Conservation (phyloP, 495 filamentous ascomycete species). For the Lophium mytilinum region DNA sequence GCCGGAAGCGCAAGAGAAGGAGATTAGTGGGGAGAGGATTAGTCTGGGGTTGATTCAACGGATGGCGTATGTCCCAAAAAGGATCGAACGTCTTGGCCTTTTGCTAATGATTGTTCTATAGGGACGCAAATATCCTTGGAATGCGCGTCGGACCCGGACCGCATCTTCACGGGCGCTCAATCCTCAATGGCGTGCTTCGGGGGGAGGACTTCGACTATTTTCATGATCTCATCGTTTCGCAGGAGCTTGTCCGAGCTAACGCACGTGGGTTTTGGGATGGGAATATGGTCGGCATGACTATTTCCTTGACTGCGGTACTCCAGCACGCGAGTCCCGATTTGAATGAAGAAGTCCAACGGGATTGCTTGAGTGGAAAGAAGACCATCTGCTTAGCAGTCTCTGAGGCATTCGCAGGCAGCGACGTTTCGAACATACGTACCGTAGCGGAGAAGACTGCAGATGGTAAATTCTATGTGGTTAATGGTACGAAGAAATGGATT, state of each 20-base stretch:
- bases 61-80: slow-evolving; percentile 44
- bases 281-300: slow-evolving; percentile 71
- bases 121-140: slow-evolving; percentile 58
- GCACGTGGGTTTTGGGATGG: slow-evolving; percentile 47
- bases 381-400: slow-evolving; percentile 83
- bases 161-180: slow-evolving; percentile 61
- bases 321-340: slow-evolving; percentile 67
- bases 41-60: slow-evolving; percentile 68
- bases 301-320: slow-evolving; percentile 71
- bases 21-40: slow-evolving; percentile 65
- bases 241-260: slow-evolving; percentile 64
- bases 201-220: slow-evolving; percentile 84
- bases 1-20: slow-evolving; percentile 72
- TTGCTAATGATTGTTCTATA: too few relatives aligned
- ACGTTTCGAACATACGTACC: slow-evolving; percentile 75
- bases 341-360: slow-evolving; percentile 56
- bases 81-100: too few relatives aligned
- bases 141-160: slow-evolving; percentile 82
- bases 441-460: slow-evolving; percentile 75
- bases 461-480: slow-evolving; percentile 77
- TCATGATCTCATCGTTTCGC: slow-evolving; percentile 68
- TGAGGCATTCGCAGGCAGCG: slow-evolving; percentile 81
- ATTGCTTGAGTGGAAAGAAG: slow-evolving; percentile 74
- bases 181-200: slow-evolving; percentile 57
- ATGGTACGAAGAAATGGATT: slow-evolving; percentile 92